phyloP scores from a whole-genome alignment of 2,329 filamentous ascomycete genomes.

The Ophiostoma ulmi region DNA sequence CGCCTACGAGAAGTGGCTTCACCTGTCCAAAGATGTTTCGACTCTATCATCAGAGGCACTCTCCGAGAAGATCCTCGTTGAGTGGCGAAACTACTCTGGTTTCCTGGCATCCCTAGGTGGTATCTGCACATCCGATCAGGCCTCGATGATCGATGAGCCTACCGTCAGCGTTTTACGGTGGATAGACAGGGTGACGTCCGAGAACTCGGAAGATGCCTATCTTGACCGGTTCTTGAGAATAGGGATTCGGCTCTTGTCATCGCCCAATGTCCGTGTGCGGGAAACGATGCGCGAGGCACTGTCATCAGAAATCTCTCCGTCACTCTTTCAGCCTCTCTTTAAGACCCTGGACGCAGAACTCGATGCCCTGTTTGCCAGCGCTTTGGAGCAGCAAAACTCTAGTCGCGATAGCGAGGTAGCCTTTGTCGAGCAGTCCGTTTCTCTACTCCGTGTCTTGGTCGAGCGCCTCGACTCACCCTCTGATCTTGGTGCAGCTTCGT shows the following conservation, averaged over 20 bases:
- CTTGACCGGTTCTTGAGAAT: slow-evolving; percentile 57
- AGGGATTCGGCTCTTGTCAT: slow-evolving; percentile 61
- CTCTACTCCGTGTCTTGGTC: slow-evolving; percentile 57
- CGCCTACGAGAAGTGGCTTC: slow-evolving; percentile 61
- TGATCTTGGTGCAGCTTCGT: slow-evolving; percentile 57
- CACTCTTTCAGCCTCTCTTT: slow-evolving; percentile 59
- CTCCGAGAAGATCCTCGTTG: slow-evolving; percentile 52
- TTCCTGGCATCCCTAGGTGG: slow-evolving; percentile 64
- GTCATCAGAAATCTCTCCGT: slow-evolving; percentile 58
- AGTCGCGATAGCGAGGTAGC: slow-evolving; percentile 57
- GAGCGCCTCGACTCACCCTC: slow-evolving; percentile 59
- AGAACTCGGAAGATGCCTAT: slow-evolving; percentile 56
- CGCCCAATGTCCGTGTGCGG: slow-evolving; percentile 57
- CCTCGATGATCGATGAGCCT: slow-evolving; percentile 53
- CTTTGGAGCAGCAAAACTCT: slow-evolving; percentile 47
- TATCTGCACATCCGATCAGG: slow-evolving; percentile 58
- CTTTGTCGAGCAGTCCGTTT: slow-evolving; percentile 63
- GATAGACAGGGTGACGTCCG: slow-evolving; percentile 58
- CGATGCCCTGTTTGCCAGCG: slow-evolving; percentile 56
- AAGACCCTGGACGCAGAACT: slow-evolving; percentile 61
- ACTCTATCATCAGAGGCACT: slow-evolving; percentile 47
- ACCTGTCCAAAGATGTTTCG: slow-evolving; percentile 59
- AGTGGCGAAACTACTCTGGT: slow-evolving; percentile 66
- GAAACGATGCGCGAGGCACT: slow-evolving; percentile 63
- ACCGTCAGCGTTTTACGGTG: slow-evolving; percentile 53